Percentiles rank a stretch among this genome's conserved stretches.
Conservation (phyloP, 805 yeast species). For the Myxozyma mucilagina region DNA sequence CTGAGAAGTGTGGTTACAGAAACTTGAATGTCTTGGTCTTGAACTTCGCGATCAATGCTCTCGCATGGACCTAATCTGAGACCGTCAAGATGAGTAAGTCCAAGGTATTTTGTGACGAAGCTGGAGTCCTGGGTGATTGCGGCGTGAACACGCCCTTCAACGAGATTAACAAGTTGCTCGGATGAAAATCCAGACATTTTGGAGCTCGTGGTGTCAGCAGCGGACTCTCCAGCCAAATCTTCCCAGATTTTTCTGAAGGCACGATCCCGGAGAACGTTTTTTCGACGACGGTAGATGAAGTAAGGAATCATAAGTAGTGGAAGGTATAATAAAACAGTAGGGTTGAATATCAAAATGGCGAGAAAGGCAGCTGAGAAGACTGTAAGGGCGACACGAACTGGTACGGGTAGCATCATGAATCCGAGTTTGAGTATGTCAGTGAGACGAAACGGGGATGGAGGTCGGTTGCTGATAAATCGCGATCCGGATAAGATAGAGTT, state of each 20-base stretch:
- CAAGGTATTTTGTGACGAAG: constrained; percentile 7
- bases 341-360: constrained; percentile 16
- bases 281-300: constrained; percentile 13
- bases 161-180: constrained; percentile 18
- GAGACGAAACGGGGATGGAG: background rate
- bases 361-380: constrained; percentile 14
- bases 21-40: constrained; percentile 6
- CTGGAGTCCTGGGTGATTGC: constrained; percentile 19
- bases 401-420: constrained; percentile 15
- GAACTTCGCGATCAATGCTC: constrained; percentile 21
- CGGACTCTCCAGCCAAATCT: constrained; percentile 10
- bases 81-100: constrained; percentile 11
- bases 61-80: constrained; percentile 21
- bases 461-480: background rate
- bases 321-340: constrained; percentile 14
- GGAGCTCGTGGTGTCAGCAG: constrained; percentile 16
- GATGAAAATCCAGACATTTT: constrained; percentile 9
- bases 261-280: constrained; percentile 14
- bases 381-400: constrained; percentile 14
- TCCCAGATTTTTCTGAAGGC: constrained; percentile 20
- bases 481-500: background rate
- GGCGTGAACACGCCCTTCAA: constrained; percentile 8
- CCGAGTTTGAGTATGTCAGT: background rate
- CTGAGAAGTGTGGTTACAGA: constrained; percentile 19
- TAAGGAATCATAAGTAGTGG: constrained; percentile 18